Conservation (phyloP, 805 yeast species). For the Suhomyces emberorum region DNA sequence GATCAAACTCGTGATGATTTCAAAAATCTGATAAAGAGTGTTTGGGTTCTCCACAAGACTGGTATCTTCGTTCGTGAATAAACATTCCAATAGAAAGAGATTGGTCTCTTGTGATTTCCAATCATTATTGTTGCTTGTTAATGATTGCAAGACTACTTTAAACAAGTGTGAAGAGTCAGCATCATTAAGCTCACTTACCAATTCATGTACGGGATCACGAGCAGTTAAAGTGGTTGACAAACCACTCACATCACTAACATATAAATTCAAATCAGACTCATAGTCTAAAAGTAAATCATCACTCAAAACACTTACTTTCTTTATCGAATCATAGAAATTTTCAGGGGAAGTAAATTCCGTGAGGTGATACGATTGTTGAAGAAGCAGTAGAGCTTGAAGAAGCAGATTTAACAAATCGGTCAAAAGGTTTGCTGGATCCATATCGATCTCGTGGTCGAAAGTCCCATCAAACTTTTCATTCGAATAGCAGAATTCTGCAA, state of each 20-base stretch:
- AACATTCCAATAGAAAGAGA: conserved; percentile 37
- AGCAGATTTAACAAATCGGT: conserved; percentile 27
- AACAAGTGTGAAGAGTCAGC: conserved; percentile 29
- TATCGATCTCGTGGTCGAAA: neutral
- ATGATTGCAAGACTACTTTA: neutral
- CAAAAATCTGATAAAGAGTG: conserved; percentile 10
- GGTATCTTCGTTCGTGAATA: conserved; percentile 41
- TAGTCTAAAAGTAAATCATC: conserved; percentile 45
- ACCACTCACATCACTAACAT: conserved; percentile 73
- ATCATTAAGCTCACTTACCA: conserved; percentile 47
- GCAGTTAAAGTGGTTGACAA: conserved; percentile 48
- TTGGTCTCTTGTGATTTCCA: conserved; percentile 41
- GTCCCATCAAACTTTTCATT: neutral
- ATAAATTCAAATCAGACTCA: conserved; percentile 60
- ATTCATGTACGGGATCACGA: conserved; percentile 61
- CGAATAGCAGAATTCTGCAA: neutral
- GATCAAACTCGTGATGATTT: conserved; percentile 6
- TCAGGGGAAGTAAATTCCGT: conserved; percentile 17
- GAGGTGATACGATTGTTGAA: conserved; percentile 24
- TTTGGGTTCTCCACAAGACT: conserved; percentile 8
- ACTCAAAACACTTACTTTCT: conserved; percentile 41
- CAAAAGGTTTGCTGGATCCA: conserved; percentile 17
- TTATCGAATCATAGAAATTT: conserved; percentile 25
- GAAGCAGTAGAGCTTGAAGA: conserved; percentile 27
- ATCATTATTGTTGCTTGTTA: conserved; percentile 1